Conservation (phyloP, 345 rosid species). For the Adansonia digitata region DNA sequence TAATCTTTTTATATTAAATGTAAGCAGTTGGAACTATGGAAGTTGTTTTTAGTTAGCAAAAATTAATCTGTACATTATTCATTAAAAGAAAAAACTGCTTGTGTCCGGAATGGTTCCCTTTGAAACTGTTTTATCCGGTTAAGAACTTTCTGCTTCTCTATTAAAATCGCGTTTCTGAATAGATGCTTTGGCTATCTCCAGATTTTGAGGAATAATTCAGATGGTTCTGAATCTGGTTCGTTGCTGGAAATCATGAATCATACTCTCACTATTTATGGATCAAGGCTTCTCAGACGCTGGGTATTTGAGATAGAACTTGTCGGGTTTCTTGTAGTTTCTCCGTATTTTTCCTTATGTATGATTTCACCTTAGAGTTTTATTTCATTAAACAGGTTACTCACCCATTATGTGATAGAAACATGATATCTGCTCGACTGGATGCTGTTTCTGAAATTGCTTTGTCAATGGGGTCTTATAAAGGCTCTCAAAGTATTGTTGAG, state of each 20-base stretch:
- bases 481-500: conserved; percentile 28
- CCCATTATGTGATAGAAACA: conserved; percentile 75
- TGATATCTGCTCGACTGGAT: conserved; percentile 90
- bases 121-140: not conserved
- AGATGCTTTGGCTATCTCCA: conserved; percentile 23
- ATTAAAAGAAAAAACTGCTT: not conserved
- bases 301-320: conserved; percentile 38
- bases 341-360: not conserved
- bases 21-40: not conserved
- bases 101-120: not conserved
- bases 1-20: not conserved
- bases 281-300: conserved; percentile 90
- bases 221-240: conserved; percentile 83
- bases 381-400: conserved; percentile 67
- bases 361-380: conserved; percentile 17
- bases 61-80: not conserved
- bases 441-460: conserved; percentile 95
- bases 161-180: conserved; percentile 13
- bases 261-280: conserved; percentile 77
- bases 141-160: not conserved
- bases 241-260: conserved; percentile 67
- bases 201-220: conserved; percentile 73
- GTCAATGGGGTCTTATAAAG: conserved; percentile 61
- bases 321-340: not conserved
- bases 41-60: not conserved